These are phyloP conservation scores for Achaetomium macrosporum DNA, from an alignment of 2,329 filamentous ascomycete species.

Conservation along the genomic window DNA sequence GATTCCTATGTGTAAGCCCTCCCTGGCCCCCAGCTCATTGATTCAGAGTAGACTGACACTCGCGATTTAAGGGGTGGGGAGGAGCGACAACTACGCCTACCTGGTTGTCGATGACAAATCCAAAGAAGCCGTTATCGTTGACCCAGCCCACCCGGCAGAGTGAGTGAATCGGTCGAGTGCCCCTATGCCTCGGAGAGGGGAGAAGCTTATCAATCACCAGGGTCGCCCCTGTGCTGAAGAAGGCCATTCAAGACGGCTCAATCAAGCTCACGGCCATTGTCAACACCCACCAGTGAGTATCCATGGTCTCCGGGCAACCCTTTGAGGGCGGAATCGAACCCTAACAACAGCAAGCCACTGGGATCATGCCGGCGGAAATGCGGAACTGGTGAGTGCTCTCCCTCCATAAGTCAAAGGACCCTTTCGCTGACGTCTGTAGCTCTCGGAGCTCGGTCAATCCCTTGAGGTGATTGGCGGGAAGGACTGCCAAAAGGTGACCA, in stretches of 20 bases:
- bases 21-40: background rate
- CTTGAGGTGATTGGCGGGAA: conserved; percentile 82
- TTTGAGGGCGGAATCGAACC: background rate
- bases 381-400: conserved; percentile 58
- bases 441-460: conserved; percentile 46
- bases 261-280: conserved; percentile 86
- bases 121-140: conserved; percentile 71
- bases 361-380: conserved; percentile 92
- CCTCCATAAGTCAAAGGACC: background rate
- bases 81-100: conserved; percentile 79
- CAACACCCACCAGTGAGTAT: conserved; percentile 88
- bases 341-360: conserved; percentile 59
- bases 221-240: conserved; percentile 60
- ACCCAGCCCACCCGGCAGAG: conserved; percentile 75
- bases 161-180: conserved; percentile 53
- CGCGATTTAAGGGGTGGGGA: conserved; percentile 60
- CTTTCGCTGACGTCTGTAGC: conserved; percentile 26
- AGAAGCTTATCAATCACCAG: conserved; percentile 30
- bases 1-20: conserved; percentile 75
- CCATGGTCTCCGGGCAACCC: background rate
- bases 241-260: conserved; percentile 62
- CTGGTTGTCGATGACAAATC: conserved; percentile 72
- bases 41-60: background rate
- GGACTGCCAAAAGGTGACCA: conserved; percentile 74
- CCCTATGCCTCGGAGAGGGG: background rate